Evolutionary conservation across 2,329 filamentous ascomycete genomes (phyloP), one percentile per base, ranked within the genome.

Genomic region (Parastagonospora avenae): DNA sequence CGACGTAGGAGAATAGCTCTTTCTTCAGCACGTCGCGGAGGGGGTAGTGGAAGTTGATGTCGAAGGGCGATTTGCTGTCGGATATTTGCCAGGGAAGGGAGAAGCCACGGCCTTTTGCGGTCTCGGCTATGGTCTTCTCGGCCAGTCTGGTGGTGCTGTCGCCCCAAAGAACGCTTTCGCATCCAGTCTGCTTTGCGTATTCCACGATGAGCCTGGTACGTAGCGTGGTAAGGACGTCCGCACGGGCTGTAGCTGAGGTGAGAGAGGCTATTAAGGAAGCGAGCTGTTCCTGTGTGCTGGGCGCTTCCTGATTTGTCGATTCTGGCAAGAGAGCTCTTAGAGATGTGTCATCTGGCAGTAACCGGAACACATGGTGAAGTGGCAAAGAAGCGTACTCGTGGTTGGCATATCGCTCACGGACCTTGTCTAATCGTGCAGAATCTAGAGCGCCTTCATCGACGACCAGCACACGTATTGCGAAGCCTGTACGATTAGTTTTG

Each of bases 141-240:
- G 94, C 93, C 28, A 99, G 85, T 12, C 87, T 85, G 4, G 92
- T 97, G 15, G 94, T 96, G 59, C 86, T 95, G 74, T 93, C 87
- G 16, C 90, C 92, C 73, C 94, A 88, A 1, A 97, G 75, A 36
- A 97, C 81, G 10, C 85, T 86, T 57, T 88, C 83, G 70, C 87
- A 94, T 10, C 68, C 75, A 27, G 81, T 75, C 12, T 77, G 72
- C 54, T 83, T 80, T 8, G 71, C 70, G 27, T 70, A 54, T 38
- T 72, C 64, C 6, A 91, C 78, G 29, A 97, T 81, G 4, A 96
- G 77, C 60, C 90, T 85, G 6, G 85, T 88, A 30, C 87, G 80
- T 24, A 97, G 78, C 24, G 91, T 83, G 11, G 84, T 81, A 27
- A 87, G 74, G 4, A 96, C 77, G 69, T 99, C 94, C 14, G 85